Evolutionary conservation across 2,329 filamentous ascomycete genomes (phyloP).

Genomic region (Botrytis hyacinthi): DNA sequence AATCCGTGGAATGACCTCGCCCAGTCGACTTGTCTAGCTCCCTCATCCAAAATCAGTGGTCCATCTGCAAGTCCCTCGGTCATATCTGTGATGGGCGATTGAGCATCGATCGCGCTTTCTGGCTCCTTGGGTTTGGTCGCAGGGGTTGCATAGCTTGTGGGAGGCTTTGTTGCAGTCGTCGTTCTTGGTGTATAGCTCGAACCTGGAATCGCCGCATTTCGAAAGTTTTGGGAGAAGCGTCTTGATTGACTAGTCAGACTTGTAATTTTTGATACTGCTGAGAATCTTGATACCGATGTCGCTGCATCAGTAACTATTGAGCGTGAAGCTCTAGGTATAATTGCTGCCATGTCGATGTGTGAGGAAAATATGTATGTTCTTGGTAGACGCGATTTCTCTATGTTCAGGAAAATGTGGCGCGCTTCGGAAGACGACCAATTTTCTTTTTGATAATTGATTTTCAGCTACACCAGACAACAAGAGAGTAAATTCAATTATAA

Average conservation of each 20-base stretch:
- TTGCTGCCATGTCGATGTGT: conserved; percentile 12
- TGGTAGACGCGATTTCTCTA: conserved; percentile 22
- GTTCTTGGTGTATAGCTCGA: conserved; percentile 32
- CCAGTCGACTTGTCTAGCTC: conserved; percentile 64
- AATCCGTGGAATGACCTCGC: conserved; percentile 69
- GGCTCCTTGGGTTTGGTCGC: conserved; percentile 43
- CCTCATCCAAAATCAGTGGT: conserved; percentile 47
- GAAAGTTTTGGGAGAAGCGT: conserved; percentile 30
- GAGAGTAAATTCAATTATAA: background rate
- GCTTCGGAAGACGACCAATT: background rate
- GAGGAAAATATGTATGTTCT: background rate
- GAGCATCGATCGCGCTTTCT: conserved; percentile 53
- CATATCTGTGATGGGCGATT: conserved; percentile 42
- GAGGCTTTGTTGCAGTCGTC: conserved; percentile 16
- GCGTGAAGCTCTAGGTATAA: conserved; percentile 28
- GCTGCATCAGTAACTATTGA: conserved; percentile 27
- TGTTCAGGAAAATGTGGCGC: background rate
- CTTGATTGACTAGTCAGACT: conserved; percentile 18
- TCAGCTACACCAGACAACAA: background rate
- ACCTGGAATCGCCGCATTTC: conserved; percentile 31
- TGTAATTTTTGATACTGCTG: background rate
- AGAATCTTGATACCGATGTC: conserved; percentile 17
- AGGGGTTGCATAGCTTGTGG: conserved; percentile 9
- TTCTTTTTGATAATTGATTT: background rate
- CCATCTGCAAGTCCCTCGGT: conserved; percentile 52